Percentiles rank a stretch among this genome's conserved stretches.
phyloP scores from a whole-genome alignment of 2,329 filamentous ascomycete genomes.

The Cryphonectria parasitica region DNA sequence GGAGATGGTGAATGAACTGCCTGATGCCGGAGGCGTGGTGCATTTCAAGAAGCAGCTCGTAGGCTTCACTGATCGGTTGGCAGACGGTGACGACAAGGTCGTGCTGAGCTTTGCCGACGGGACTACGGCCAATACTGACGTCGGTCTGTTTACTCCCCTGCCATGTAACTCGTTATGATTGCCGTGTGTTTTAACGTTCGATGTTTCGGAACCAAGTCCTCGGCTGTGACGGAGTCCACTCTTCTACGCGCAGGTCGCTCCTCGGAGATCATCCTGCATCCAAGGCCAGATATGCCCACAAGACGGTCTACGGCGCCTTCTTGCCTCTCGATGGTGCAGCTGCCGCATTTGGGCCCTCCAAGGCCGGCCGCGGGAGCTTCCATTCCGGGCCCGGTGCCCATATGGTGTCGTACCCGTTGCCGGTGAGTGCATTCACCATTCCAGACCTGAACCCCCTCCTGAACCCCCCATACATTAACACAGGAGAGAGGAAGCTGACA shows the following conservation, averaged over 20 bases:
- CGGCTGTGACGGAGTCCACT: slow-evolving; percentile 69
- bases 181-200: no score
- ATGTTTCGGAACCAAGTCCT: slow-evolving; percentile 45
- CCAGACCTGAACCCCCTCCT: no score
- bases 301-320: slow-evolving; percentile 65
- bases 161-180: background rate
- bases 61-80: no score
- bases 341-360: slow-evolving; percentile 51
- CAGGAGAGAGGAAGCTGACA: no score
- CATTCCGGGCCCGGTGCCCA: slow-evolving; percentile 62
- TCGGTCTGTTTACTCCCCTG: background rate
- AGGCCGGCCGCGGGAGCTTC: slow-evolving; percentile 56
- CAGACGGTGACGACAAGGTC: no score
- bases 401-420: slow-evolving; percentile 64
- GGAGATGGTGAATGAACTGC: background rate
- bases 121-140: no score
- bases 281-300: slow-evolving; percentile 54
- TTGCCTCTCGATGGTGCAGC: slow-evolving; percentile 61
- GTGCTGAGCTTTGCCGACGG: no score
- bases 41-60: no score
- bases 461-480: no score
- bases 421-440: slow-evolving; percentile 46
- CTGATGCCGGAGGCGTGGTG: no score
- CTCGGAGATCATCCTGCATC: slow-evolving; percentile 38
- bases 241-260: slow-evolving; percentile 54